Percentiles rank a stretch among this genome's conserved stretches.
Evolutionary conservation across 2,329 filamentous ascomycete genomes (phyloP).

Genomic region (Fusarium sp.): DNA sequence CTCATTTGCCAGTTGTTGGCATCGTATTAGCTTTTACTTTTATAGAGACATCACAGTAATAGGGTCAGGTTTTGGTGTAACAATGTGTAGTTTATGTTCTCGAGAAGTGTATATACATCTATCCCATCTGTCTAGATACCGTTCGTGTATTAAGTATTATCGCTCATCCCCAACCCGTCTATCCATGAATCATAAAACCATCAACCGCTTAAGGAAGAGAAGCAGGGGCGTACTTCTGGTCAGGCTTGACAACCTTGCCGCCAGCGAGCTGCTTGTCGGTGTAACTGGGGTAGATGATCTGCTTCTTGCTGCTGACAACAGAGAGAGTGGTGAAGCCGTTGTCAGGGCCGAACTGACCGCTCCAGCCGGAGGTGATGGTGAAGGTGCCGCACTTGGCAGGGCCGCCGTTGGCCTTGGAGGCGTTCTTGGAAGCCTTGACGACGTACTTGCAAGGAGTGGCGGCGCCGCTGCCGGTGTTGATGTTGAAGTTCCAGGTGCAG

Average conservation of each 20-base stretch:
- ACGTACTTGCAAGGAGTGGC: conserved; percentile 43
- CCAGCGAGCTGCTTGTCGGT: conserved; percentile 60
- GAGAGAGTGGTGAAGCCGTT: conserved; percentile 65
- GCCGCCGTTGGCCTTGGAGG: conserved; percentile 53
- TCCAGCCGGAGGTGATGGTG: conserved; percentile 65
- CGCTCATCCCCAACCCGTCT: neutral
- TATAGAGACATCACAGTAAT: neutral
- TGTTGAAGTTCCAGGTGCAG: conserved; percentile 58
- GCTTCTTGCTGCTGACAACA: conserved; percentile 55
- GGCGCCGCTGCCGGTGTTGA: conserved; percentile 57
- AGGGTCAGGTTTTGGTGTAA: neutral
- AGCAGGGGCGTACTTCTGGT: conserved; percentile 57
- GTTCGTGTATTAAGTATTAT: neutral
- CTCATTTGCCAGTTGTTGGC: fast-evolving
- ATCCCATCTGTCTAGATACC: neutral
- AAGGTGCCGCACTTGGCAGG: conserved; percentile 59
- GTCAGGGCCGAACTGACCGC: conserved; percentile 62
- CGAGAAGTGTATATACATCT: conserved; percentile 3
- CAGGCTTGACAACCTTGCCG: conserved; percentile 59
- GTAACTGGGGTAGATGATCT: conserved; percentile 64
- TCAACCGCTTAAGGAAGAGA: conserved; percentile 23
- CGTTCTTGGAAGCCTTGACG: conserved; percentile 47
- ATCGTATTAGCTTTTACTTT: neutral
- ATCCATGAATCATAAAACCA: neutral
- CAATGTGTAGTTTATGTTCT: neutral